These are phyloP conservation scores for Beauveria varroae DNA, from an alignment of 2,329 filamentous ascomycete genomes.

Conservation along the genomic window DNA sequence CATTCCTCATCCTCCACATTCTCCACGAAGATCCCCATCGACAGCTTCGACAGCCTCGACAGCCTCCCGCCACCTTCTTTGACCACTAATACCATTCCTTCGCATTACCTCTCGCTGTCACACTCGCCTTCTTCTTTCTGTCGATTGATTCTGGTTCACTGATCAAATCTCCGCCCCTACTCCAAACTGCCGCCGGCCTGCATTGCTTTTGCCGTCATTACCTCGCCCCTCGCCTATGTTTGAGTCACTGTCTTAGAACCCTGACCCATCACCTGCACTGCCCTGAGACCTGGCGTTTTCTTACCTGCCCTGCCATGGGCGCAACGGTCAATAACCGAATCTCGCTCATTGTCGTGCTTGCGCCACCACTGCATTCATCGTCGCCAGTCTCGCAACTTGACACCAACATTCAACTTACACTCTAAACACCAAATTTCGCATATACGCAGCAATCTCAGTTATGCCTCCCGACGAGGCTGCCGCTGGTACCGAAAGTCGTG, in stretches of 20 bases:
- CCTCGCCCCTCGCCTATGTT: conserved; percentile 7
- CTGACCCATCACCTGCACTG: not conserved
- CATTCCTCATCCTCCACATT: not conserved
- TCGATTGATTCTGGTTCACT: not conserved
- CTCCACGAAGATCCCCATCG: not conserved
- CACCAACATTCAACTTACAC: not conserved
- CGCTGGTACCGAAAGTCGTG: not conserved
- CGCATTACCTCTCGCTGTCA: not conserved
- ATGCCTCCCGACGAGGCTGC: conserved; percentile 9
- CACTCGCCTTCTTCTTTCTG: not conserved
- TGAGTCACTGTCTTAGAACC: conserved; percentile 10
- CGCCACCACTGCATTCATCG: not conserved
- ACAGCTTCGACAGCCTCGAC: not conserved
- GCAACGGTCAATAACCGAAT: conserved; percentile 4
- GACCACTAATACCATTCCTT: not conserved
- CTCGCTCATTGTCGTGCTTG: conserved; percentile 2
- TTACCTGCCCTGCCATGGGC: conserved; percentile 7
- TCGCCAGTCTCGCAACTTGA: not conserved
- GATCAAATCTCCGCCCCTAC: not conserved
- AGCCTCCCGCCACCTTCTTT: not conserved
- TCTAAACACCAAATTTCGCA: not conserved
- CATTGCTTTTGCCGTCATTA: conserved; percentile 2
- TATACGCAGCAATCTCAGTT: not conserved
- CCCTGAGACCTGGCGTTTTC: not conserved
- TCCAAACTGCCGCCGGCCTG: not conserved